Conservation (phyloP, 2,329 filamentous ascomycete species). For the Coniochaeta ligniaria region DNA sequence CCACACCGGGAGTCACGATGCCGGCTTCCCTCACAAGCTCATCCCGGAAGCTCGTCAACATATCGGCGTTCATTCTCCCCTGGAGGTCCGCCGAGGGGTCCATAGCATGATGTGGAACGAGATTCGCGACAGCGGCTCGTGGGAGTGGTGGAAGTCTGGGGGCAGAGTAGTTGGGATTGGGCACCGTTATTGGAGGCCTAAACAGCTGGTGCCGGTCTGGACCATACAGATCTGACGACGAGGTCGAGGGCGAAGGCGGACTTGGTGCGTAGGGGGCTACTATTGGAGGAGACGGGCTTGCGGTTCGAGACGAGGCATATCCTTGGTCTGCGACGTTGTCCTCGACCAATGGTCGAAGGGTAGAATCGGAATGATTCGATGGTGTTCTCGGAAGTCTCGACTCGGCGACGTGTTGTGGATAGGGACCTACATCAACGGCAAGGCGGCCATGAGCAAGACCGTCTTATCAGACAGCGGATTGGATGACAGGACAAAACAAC, state of each 20-base stretch:
- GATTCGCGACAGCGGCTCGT: neutral
- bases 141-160: neutral
- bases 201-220: constrained; percentile 27
- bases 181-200: constrained; percentile 21
- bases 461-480: neutral
- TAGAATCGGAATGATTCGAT: constrained; percentile 14
- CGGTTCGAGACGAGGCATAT: constrained; percentile 14
- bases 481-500: constrained; percentile 11
- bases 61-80: constrained; percentile 11
- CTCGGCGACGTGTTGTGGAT: constrained; percentile 7
- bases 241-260: constrained; percentile 25
- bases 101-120: constrained; percentile 1
- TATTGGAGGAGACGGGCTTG: constrained; percentile 25
- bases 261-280: constrained; percentile 28
- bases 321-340: constrained; percentile 10
- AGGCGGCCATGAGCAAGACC: constrained; percentile 9
- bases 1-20: constrained; percentile 65
- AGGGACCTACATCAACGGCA: constrained; percentile 7
- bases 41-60: constrained; percentile 36
- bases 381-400: constrained; percentile 10
- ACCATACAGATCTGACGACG: constrained; percentile 34
- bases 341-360: constrained; percentile 9
- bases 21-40: constrained; percentile 41
- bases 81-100: constrained; percentile 9
- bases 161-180: neutral